Evolutionary conservation across 2,329 filamentous ascomycete species (phyloP), one percentile per base, ranked within the genome.

Genomic region (Cordyceps militaris): DNA sequence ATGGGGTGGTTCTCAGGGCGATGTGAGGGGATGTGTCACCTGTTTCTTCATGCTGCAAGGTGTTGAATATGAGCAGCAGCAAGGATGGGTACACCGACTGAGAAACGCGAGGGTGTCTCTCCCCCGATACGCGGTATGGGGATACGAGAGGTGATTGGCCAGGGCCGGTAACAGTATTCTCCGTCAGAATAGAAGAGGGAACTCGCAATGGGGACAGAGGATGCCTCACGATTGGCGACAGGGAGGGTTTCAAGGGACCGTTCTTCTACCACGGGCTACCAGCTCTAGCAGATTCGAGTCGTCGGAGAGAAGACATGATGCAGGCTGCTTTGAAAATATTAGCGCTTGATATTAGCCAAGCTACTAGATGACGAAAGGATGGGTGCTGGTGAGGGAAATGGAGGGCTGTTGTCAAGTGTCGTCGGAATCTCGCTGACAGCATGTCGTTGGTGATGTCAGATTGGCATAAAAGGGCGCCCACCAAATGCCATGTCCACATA

Each of bases 231-330:
- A 48, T 28, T 48, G 47, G 47, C 48, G 46, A 57, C 56, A 21
- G 9, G 14, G 40, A 24, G 28, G 21, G 56, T 57, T 57, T 57
- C 56, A 57, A 57, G 56, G 56, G 56, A 52, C 28, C 44, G 13
- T 21, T 30, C 23, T 23, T 26, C 28, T 56, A 40, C 19, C 6
- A 23, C 23, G 40, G 26, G 28, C 28, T 6, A 24, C 30, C 28
- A 9, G 51, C 28, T 9, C 28, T 13, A 44, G 40, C 24, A 43
- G 21, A 11, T n/a, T 1, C 4, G 16, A 26, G 21, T 9, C n/a
- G 47, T 2, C 8, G 4, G 23, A 7, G 1, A 13, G 16, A 26
- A 26, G 21, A 14, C 8, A 16, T n/a, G 23, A 26, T 5, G 4
- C 11, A 16, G 21, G 13, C n/a, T n/a, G n/a, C 23, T 9, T 26